Evolutionary conservation across 164 flowering plant genomes (phyloP), one percentile per base, ranked within the genome.

Genomic region (Nelumbo lutea): DNA sequence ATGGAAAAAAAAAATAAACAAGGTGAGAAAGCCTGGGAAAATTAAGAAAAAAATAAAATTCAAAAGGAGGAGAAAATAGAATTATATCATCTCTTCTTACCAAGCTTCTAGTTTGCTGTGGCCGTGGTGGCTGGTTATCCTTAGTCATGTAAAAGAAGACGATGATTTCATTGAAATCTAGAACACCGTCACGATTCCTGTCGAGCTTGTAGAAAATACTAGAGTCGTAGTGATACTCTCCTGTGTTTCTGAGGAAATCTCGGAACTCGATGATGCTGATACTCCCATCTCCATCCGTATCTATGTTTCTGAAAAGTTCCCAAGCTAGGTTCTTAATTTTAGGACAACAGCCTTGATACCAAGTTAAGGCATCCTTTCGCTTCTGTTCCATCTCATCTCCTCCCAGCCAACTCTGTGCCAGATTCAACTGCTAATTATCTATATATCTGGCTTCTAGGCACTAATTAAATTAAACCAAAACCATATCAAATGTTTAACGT

Each of bases 321-420:
- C 62, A 9, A 4, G 61, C 69, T 9, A 15, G n/a, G 6, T 6
- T 6, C 63, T 65, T 66, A 2, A 50, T n/a, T 10, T 71, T 65
- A 2, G 8, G 47, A 2, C 57, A n/a, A 27, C 69, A 52, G 13
- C 53, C 41, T 10, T 38, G 44, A 14, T 65, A 71, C 41, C 50
- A 65, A 15, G 59, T 69, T 7, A 48, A 47, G 0, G 74, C 74
- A 6, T 58, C 69, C 39, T 41, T 41, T 3, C 53, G 59, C n/a
- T 65, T 48, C 10, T 71, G 69, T 41, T 71, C 74, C 69, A 65
- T 71, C 55, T 5, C 43, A 39, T 13, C 1, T 1, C 43, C 51
- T 47, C 51, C 9, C 51, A 27, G 27, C 0, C 27, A 27, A 0
- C 27, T 27, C 27, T 27, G 27, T 27, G 27, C 27, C 27, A 27